phyloP scores from a whole-genome alignment of 805 yeast species.

The Ogataea paradorogensis region DNA sequence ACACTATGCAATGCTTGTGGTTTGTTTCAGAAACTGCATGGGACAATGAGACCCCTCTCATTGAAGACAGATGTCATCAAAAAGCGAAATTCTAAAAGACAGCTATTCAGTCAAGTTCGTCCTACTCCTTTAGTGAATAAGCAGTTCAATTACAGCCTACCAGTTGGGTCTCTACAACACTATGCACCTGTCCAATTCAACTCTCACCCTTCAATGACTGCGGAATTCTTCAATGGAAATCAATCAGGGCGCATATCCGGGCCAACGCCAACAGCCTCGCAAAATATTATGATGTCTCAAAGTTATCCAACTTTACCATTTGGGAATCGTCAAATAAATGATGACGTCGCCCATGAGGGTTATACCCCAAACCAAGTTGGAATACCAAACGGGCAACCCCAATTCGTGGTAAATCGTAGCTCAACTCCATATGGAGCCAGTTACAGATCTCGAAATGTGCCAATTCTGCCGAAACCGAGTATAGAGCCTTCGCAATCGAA shows the following conservation, averaged over 20 bases:
- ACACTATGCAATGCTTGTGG: constrained; percentile 68
- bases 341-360: neutral
- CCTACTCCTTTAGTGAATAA: constrained; percentile 4
- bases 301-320: constrained; percentile 11
- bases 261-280: constrained; percentile 4
- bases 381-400: neutral
- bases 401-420: neutral
- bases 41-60: constrained; percentile 58
- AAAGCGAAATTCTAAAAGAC: constrained; percentile 50
- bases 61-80: constrained; percentile 56
- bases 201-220: neutral
- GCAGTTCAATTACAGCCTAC: neutral
- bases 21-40: constrained; percentile 56
- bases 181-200: neutral
- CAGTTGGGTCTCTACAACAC: neutral
- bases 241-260: constrained; percentile 3
- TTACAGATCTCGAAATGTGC: constrained; percentile 30
- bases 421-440: neutral
- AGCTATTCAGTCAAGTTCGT: constrained; percentile 18
- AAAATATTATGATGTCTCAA: constrained; percentile 13
- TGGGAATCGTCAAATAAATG: neutral
- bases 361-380: neutral
- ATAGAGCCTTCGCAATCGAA: constrained; percentile 7
- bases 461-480: constrained; percentile 35
- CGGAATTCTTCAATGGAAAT: constrained; percentile 4